These are phyloP conservation scores for Dictyostelium citrinum DNA, from an alignment of 78 protist genomes.

Conservation along the genomic window DNA sequence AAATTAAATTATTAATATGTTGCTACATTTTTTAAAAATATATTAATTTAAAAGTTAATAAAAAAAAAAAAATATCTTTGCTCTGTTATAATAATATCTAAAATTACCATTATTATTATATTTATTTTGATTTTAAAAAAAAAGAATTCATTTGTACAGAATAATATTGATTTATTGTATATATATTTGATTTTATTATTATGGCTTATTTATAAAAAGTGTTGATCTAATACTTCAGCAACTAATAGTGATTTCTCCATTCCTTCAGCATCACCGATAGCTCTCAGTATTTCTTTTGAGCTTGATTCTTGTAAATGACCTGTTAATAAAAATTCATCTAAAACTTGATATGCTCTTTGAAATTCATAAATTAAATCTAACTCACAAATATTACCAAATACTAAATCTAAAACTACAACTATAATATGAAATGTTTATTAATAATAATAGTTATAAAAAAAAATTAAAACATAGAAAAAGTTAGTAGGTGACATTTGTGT, in stretches of 20 bases:
- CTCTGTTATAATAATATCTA: no score
- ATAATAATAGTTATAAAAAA: not conserved
- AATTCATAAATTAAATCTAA: conserved; percentile 97
- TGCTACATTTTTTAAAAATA: no score
- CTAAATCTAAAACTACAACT: conserved; percentile 66
- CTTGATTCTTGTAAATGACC: conserved; percentile 93
- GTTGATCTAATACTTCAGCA: conserved; percentile 16
- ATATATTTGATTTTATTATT: not conserved
- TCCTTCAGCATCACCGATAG: conserved; percentile 1
- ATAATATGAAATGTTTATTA: not conserved
- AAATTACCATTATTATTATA: no score
- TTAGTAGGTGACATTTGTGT: no score
- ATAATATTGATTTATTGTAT: not conserved
- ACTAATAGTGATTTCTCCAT: conserved; percentile 1
- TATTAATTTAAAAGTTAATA: no score
- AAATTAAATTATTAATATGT: no score
- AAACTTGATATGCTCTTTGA: conserved; percentile 94
- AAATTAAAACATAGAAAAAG: not conserved
- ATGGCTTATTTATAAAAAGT: not conserved
- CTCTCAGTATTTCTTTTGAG: conserved; percentile 75
- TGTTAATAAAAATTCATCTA: conserved; percentile 92
- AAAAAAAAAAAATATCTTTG: no score
- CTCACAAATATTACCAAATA: conserved; percentile 92
- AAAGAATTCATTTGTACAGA: not conserved
- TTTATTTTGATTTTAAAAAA: no score